Evolutionary conservation across 2,329 filamentous ascomycete species (phyloP).

Genomic region (Ceratocystis harringtonii): DNA sequence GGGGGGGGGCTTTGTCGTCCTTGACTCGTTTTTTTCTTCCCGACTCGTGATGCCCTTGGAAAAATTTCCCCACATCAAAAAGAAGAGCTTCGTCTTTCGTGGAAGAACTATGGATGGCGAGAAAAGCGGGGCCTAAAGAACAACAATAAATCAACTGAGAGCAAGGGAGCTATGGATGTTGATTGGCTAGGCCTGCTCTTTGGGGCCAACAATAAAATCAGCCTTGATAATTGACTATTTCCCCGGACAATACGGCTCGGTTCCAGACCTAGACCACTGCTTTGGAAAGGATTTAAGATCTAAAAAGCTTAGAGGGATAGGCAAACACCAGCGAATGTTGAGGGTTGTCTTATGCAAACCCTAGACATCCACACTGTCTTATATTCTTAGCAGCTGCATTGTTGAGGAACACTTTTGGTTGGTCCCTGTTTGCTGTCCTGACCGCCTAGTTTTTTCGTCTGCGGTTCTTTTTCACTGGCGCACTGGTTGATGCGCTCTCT

Average conservation of each 20-base stretch:
- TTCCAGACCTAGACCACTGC: background rate
- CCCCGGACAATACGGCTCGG: background rate
- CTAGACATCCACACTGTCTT: no score
- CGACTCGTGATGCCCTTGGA: background rate
- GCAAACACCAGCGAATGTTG: no score
- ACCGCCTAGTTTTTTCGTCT: conserved; percentile 31
- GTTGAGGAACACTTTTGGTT: background rate
- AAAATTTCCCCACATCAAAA: conserved; percentile 3
- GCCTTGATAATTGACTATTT: background rate
- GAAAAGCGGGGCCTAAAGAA: background rate
- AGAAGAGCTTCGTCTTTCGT: conserved; percentile 5
- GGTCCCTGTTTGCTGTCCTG: background rate
- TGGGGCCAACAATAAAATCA: background rate
- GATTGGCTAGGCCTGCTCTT: background rate
- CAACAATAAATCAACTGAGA: background rate
- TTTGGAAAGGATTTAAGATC: background rate
- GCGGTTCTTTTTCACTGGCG: conserved; percentile 44
- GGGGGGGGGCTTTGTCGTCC: background rate
- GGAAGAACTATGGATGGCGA: background rate
- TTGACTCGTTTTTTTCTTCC: background rate
- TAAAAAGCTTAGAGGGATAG: background rate
- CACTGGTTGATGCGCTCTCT: conserved; percentile 53
- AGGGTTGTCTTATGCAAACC: no score
- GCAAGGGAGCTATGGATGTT: background rate
- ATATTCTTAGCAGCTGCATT: background rate